Base-by-base conservation (phyloP, 371 early-diverging fungal species). In the Apophysomyces elegans region DNA sequence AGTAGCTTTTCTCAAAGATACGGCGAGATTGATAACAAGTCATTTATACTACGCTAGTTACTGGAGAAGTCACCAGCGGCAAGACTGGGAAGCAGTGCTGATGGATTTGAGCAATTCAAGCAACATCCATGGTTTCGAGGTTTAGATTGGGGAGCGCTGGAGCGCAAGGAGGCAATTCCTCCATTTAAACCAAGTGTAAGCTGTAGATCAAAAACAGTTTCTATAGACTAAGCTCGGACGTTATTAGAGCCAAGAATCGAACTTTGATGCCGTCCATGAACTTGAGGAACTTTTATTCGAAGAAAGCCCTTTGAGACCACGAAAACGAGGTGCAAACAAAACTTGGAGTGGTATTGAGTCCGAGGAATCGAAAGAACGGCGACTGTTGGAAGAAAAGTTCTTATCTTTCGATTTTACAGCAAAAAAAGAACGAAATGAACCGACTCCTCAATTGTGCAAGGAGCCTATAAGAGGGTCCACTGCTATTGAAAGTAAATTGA, bases 181-280 rank as follows among this genome's bases (percentile, higher is more conserved):
- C 89, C 90, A 6, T 84, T 85, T 58, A 68, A 75, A 14, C 89
- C 89, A 79, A 83, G 37, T 36, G 64, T 64, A 58, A 44, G 60
- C 39, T n/a, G 37, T 14, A 36, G 35, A 44, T 38, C 61, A 43
- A 46, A 69, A 58, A 26, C 32, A 26, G 32, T 26, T 26, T 54
- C 32, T 57, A 68, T 50, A 37, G 58, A 56, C 47, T 66, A 58
- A 67, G 37, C 63, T 26, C 61, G 5, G 21, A 18, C 26, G 32
- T 14, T 12, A 43, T 21, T 50, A 50, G 54, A 50, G 54, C 54
- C 54, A 50, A 43, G 70, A 81, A 70, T 79, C 88, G 63, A 94
- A 94, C 68, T 98, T 97, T 83, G 98, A 98, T 79, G 95, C 95
- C 16, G 93, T 95, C 7, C 92, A 95, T 72, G 98, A 97, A 60